These are phyloP conservation scores for Lecanicillium sp. DNA, from an alignment of 2,329 filamentous ascomycete species.

Conservation along the genomic window DNA sequence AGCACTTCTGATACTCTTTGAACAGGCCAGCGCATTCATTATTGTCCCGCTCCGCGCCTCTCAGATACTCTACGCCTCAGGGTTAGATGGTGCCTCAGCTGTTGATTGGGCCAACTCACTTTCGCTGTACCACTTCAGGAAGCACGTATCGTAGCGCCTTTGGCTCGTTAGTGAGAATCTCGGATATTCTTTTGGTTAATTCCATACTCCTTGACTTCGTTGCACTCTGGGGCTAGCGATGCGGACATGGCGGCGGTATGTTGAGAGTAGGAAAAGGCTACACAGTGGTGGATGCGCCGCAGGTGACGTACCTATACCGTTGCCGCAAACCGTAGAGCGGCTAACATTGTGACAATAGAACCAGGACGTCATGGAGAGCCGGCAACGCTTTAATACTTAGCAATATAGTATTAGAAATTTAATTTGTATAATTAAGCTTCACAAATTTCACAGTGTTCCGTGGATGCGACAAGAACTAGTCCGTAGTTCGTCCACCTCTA, in stretches of 20 bases:
- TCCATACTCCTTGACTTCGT: constrained; percentile 85
- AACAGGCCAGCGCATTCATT: constrained; percentile 81
- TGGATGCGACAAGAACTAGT: too few species aligned
- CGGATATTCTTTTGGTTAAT: background rate
- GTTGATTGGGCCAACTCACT: constrained; percentile 49
- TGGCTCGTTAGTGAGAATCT: constrained; percentile 1
- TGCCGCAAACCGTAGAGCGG: too few species aligned
- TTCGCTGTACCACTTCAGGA: constrained; percentile 98
- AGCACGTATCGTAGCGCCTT: constrained; percentile 93
- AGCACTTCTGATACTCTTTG: constrained; percentile 77
- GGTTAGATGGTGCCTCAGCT: constrained; percentile 6
- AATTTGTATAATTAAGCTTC: too few species aligned
- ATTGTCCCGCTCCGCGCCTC: constrained; percentile 72
- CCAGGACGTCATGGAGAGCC: too few species aligned
- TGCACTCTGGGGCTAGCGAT: constrained; percentile 89
- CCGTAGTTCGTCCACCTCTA: too few species aligned
- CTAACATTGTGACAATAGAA: too few species aligned
- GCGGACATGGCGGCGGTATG: constrained; percentile 62
- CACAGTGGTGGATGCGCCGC: background rate
- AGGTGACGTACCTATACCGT: constrained; percentile 5
- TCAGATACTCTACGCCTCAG: constrained; percentile 64
- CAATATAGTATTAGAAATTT: too few species aligned
- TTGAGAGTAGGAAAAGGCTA: constrained; percentile 2
- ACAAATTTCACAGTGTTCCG: too few species aligned
- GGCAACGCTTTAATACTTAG: too few species aligned